These are phyloP conservation scores for Apiotrichum laibachii DNA, from an alignment of 1,284 basidiomycete species.

Conservation along the genomic window DNA sequence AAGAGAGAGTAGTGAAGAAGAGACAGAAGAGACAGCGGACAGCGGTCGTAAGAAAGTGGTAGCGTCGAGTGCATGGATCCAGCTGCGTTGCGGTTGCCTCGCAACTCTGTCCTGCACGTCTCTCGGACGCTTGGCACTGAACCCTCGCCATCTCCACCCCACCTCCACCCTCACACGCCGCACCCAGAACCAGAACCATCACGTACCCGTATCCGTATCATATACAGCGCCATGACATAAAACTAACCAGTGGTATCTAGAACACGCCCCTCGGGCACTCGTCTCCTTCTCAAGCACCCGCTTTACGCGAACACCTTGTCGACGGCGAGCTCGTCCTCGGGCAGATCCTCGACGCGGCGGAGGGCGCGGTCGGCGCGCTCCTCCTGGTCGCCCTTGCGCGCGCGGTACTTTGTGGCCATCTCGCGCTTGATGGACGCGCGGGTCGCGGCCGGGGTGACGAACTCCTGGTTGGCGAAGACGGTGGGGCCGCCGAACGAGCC, in stretches of 20 bases:
- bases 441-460: conserved; percentile 79
- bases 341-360: conserved; percentile 58
- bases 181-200: too few species aligned
- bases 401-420: conserved; percentile 75
- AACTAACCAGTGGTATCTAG: background rate
- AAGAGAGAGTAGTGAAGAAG: too few species aligned
- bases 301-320: conserved; percentile 79
- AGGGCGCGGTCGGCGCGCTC: conserved; percentile 68
- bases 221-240: conserved; percentile 1
- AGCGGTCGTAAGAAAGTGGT: too few species aligned
- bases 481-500: conserved; percentile 94
- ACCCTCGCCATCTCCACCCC: too few species aligned
- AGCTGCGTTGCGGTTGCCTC: too few species aligned
- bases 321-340: conserved; percentile 78
- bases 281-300: background rate
- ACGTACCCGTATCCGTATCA: too few species aligned
- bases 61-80: too few species aligned
- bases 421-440: conserved; percentile 69
- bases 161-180: too few species aligned
- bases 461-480: conserved; percentile 95
- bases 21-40: too few species aligned
- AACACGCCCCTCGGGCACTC: background rate
- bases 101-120: too few species aligned
- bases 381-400: conserved; percentile 72
- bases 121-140: too few species aligned